These are phyloP conservation scores for Xylariaceae sp. DNA, from an alignment of 2,329 filamentous ascomycete species.

Conservation along the genomic window DNA sequence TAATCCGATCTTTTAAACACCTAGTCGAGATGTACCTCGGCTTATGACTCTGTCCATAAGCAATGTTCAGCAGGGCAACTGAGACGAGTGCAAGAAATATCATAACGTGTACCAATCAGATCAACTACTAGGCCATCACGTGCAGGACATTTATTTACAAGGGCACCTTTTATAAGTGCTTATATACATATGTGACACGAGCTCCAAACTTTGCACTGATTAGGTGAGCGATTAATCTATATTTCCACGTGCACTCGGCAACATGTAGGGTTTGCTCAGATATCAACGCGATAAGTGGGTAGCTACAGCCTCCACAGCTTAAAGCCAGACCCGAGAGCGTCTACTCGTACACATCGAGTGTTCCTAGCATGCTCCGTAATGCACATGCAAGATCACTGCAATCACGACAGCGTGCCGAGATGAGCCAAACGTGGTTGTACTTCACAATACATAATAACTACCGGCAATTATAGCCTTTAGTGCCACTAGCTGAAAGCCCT, in stretches of 20 bases:
- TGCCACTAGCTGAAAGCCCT: no score
- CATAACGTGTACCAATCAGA: slow-evolving; percentile 15
- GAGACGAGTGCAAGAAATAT: neutral
- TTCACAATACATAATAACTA: slow-evolving; percentile 1
- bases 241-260: slow-evolving; percentile 14
- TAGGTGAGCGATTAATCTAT: slow-evolving; percentile 10
- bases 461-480: neutral
- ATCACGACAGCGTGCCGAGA: slow-evolving; percentile 5
- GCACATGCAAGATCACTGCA: slow-evolving; percentile 3
- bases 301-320: neutral
- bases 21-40: neutral
- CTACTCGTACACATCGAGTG: neutral
- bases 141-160: slow-evolving; percentile 4
- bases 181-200: neutral
- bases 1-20: neutral
- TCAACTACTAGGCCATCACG: neutral
- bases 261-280: neutral
- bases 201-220: neutral
- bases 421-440: slow-evolving; percentile 19
- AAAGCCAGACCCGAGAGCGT: neutral
- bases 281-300: neutral
- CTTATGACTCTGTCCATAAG: neutral
- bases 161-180: neutral
- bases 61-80: neutral
- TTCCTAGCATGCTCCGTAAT: neutral